phyloP scores from a whole-genome alignment of 1,284 basidiomycete genomes.

The Gastroboletus turbinatus region DNA sequence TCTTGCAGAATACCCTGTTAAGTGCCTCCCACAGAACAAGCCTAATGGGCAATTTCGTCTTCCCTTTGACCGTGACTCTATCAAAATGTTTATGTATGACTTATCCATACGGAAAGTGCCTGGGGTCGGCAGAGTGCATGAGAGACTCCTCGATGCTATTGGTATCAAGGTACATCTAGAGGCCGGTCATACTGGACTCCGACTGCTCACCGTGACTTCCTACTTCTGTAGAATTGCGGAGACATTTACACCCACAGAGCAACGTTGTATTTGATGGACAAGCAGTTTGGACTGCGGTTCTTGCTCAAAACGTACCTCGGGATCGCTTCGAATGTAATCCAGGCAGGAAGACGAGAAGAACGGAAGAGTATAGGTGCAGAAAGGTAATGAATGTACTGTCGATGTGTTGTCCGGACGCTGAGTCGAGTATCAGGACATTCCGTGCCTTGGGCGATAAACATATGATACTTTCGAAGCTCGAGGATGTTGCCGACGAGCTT shows the following conservation, averaged over 20 bases:
- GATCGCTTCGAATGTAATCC: conserved; percentile 79
- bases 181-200: background rate
- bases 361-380: conserved; percentile 90
- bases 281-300: conserved; percentile 75
- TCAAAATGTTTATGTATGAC: conserved; percentile 72
- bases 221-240: conserved; percentile 67
- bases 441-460: conserved; percentile 60
- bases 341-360: conserved; percentile 73
- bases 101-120: conserved; percentile 83
- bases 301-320: conserved; percentile 81
- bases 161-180: conserved; percentile 69
- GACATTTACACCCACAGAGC: conserved; percentile 80
- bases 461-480: conserved; percentile 72
- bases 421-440: conserved; percentile 63
- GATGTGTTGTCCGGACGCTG: background rate
- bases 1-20: background rate
- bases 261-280: conserved; percentile 77
- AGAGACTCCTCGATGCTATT: conserved; percentile 81
- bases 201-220: background rate
- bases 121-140: conserved; percentile 86
- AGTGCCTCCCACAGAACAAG: conserved; percentile 65
- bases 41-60: conserved; percentile 90
- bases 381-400: conserved; percentile 45
- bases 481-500: conserved; percentile 78
- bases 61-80: conserved; percentile 60